Conservation (phyloP, 2,329 filamentous ascomycete species). For the Nothophaeocryptopus gaeumannii region DNA sequence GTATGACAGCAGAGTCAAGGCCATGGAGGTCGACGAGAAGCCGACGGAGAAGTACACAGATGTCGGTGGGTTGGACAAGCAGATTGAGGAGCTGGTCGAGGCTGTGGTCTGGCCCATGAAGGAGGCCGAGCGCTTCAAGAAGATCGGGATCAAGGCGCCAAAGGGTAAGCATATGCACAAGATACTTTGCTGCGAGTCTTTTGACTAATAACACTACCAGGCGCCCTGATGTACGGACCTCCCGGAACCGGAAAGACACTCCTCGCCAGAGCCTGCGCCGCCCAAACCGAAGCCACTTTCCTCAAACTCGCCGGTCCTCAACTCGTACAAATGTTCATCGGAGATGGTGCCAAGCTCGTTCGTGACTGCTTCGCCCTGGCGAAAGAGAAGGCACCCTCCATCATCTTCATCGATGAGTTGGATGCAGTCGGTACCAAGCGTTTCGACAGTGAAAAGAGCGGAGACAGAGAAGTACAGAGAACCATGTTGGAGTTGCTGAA, state of each 20-base stretch:
- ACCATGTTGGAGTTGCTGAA: slow-evolving; percentile 99
- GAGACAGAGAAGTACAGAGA: slow-evolving; percentile 94
- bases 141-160: slow-evolving; percentile 98
- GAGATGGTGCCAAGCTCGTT: slow-evolving; percentile 95
- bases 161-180: slow-evolving; percentile 64
- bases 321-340: slow-evolving; percentile 99
- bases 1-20: slow-evolving; percentile 98
- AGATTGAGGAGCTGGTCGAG: slow-evolving; percentile 98
- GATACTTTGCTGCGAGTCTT: background rate
- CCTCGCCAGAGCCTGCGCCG: slow-evolving; percentile 90
- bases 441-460: slow-evolving; percentile 97
- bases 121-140: slow-evolving; percentile 98
- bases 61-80: slow-evolving; percentile 95
- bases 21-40: slow-evolving; percentile 99
- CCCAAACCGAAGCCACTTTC: slow-evolving; percentile 97
- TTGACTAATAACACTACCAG: slow-evolving; percentile 48
- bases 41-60: slow-evolving; percentile 98
- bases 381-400: slow-evolving; percentile 97
- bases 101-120: slow-evolving; percentile 99
- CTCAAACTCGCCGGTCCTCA: slow-evolving; percentile 97
- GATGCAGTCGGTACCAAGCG: slow-evolving; percentile 98
- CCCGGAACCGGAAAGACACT: slow-evolving; percentile 89
- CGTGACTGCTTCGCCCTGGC: slow-evolving; percentile 96
- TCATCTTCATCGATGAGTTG: slow-evolving; percentile 99
- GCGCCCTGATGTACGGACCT: slow-evolving; percentile 96